A percentile compares a stretch with the other conserved stretches of the same genome.
Evolutionary conservation across 1,284 basidiomycete species (phyloP).

Genomic region (Ceratobasidium theobromae): DNA sequence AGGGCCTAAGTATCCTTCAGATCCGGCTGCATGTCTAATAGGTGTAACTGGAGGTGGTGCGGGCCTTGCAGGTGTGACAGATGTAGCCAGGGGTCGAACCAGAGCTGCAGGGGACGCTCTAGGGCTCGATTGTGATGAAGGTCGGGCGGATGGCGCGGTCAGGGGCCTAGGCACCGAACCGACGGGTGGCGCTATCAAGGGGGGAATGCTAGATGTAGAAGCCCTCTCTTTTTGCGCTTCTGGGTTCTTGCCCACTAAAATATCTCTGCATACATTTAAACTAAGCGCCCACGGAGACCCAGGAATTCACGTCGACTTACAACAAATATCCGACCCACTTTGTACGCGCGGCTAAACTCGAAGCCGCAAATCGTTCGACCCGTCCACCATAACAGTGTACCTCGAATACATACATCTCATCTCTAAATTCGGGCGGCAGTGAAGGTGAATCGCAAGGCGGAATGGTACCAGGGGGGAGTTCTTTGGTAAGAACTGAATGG

Average conservation of each 20-base stretch:
- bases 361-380: slow-evolving; percentile 10
- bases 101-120: too few species aligned
- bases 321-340: slow-evolving; percentile 3
- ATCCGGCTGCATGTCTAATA: too few species aligned
- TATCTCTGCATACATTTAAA: neutral
- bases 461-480: neutral
- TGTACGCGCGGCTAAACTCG: neutral
- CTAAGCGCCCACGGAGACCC: neutral
- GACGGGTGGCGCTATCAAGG: too few species aligned
- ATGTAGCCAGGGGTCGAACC: too few species aligned
- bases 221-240: too few species aligned
- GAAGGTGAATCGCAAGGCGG: neutral
- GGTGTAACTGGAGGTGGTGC: too few species aligned
- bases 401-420: slow-evolving; percentile 17
- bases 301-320: neutral
- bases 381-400: neutral
- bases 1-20: too few species aligned
- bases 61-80: too few species aligned
- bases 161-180: too few species aligned
- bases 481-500: neutral
- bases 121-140: too few species aligned
- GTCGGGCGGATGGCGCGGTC: too few species aligned
- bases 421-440: neutral
- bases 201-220: too few species aligned
- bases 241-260: neutral